Percentiles rank a stretch among this genome's conserved stretches.
These are phyloP conservation scores for Fusarium robinianum DNA, from an alignment of 2,329 filamentous ascomycete species.

Conservation along the genomic window DNA sequence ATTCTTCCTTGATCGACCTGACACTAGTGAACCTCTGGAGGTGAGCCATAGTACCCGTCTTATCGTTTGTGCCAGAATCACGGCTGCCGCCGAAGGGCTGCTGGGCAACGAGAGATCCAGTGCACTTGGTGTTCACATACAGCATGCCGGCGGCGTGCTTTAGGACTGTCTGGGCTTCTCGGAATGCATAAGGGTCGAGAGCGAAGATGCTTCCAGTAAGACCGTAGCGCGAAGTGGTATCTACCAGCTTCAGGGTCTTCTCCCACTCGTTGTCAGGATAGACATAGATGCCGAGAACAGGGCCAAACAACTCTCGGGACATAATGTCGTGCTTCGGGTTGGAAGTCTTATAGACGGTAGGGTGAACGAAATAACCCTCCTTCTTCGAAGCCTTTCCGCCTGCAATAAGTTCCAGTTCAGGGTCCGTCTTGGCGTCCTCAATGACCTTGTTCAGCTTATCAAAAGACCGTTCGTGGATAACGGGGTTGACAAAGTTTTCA, in stretches of 20 bases:
- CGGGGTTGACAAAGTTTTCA: constrained; percentile 80
- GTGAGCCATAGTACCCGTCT: constrained; percentile 66
- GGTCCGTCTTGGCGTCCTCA: constrained; percentile 73
- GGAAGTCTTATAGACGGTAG: constrained; percentile 75
- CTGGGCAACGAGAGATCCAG: constrained; percentile 71
- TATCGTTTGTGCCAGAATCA: constrained; percentile 72
- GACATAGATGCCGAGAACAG: constrained; percentile 72
- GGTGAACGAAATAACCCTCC: constrained; percentile 80
- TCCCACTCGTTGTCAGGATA: constrained; percentile 69
- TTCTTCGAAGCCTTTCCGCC: constrained; percentile 77
- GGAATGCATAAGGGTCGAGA: constrained; percentile 64
- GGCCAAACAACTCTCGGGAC: constrained; percentile 78
- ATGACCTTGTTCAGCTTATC: constrained; percentile 76
- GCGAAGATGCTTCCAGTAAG: constrained; percentile 78
- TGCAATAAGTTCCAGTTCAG: constrained; percentile 69
- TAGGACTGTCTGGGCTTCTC: constrained; percentile 69
- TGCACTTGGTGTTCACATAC: constrained; percentile 81
- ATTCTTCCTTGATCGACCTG: no score
- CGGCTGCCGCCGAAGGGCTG: constrained; percentile 72
- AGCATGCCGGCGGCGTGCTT: constrained; percentile 78
- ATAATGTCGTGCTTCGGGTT: constrained; percentile 75
- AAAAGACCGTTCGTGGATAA: constrained; percentile 80
- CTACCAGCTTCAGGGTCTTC: constrained; percentile 56
- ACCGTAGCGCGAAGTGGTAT: constrained; percentile 73
- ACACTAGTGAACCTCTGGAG: constrained; percentile 63